Evolutionary conservation across 495 filamentous ascomycete species (phyloP).

Genomic region (Penicillium silybi): DNA sequence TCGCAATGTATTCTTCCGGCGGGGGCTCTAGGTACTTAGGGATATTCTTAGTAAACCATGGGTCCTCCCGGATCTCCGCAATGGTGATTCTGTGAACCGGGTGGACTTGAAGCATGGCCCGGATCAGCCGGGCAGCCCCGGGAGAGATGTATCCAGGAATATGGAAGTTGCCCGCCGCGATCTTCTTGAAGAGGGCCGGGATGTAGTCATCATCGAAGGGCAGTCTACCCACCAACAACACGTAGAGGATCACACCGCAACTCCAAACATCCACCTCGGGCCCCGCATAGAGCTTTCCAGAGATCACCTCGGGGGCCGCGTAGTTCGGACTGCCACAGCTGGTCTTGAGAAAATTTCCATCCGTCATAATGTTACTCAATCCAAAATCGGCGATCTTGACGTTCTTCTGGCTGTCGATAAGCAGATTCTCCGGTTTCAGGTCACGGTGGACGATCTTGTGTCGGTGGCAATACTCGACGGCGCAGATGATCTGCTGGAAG

Average conservation of each 20-base stretch:
- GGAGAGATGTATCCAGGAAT: constrained; percentile 83
- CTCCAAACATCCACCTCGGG: constrained; percentile 99
- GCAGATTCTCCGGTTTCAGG: constrained; percentile 93
- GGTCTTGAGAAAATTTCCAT: constrained; percentile 97
- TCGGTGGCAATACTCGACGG: constrained; percentile 96
- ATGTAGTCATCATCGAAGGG: constrained; percentile 99
- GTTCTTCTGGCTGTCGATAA: constrained; percentile 89
- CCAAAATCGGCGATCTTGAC: constrained; percentile 99
- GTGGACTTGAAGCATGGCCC: constrained; percentile 91
- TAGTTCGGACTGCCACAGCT: constrained; percentile 98
- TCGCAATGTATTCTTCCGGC: constrained; percentile 89
- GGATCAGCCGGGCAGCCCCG: constrained; percentile 80
- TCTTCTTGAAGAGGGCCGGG: constrained; percentile 80
- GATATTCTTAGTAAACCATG: constrained; percentile 88
- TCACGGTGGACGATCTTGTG: constrained; percentile 99
- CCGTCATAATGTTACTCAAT: constrained; percentile 98
- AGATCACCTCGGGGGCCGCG: constrained; percentile 95
- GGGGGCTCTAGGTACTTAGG: constrained; percentile 82
- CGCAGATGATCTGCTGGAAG: constrained; percentile 99
- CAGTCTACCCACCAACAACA: constrained; percentile 82
- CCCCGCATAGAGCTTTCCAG: constrained; percentile 94
- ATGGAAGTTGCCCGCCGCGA: constrained; percentile 82
- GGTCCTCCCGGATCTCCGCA: constrained; percentile 86
- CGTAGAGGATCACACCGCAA: constrained; percentile 96
- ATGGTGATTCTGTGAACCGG: constrained; percentile 91